These are phyloP conservation scores for Xylariaceae sp. DNA, from an alignment of 2,329 filamentous ascomycete genomes.

Conservation along the genomic window DNA sequence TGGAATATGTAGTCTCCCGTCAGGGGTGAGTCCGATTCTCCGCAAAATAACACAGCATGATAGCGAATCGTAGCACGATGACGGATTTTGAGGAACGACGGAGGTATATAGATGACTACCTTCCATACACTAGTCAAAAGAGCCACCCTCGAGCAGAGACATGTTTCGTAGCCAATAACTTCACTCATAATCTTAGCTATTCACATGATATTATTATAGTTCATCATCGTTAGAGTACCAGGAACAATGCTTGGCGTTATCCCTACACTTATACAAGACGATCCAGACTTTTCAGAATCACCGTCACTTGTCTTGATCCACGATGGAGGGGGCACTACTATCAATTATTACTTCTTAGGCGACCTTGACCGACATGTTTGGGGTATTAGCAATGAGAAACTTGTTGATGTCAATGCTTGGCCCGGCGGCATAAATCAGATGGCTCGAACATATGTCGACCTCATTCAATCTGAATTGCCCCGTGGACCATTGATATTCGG, in stretches of 20 bases:
- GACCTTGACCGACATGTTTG: conserved; percentile 11
- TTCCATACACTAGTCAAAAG: too few relatives aligned
- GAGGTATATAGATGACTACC: too few relatives aligned
- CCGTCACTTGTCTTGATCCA: conserved; percentile 10
- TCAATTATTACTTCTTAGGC: conserved; percentile 11
- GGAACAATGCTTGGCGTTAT: conserved; percentile 9
- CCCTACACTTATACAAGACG: conserved; percentile 15
- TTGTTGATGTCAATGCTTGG: conserved; percentile 8
- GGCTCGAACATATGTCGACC: conserved; percentile 11
- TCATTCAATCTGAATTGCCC: conserved; percentile 9
- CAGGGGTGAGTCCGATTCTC: too few relatives aligned
- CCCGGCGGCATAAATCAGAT: conserved; percentile 11
- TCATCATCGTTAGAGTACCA: neutral
- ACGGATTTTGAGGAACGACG: too few relatives aligned
- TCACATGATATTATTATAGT: too few relatives aligned
- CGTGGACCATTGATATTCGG: conserved; percentile 8
- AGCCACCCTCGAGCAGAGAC: too few relatives aligned
- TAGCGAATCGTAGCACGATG: too few relatives aligned
- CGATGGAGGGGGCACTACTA: conserved; percentile 13
- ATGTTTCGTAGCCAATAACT: too few relatives aligned
- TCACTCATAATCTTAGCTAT: too few relatives aligned
- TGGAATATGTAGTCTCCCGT: too few relatives aligned
- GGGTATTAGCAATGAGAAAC: conserved; percentile 12
- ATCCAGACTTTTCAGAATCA: conserved; percentile 13
- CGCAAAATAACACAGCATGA: too few relatives aligned